Evolutionary conservation across 2,329 filamentous ascomycete species (phyloP).

Genomic region (Leptographium lundbergii): DNA sequence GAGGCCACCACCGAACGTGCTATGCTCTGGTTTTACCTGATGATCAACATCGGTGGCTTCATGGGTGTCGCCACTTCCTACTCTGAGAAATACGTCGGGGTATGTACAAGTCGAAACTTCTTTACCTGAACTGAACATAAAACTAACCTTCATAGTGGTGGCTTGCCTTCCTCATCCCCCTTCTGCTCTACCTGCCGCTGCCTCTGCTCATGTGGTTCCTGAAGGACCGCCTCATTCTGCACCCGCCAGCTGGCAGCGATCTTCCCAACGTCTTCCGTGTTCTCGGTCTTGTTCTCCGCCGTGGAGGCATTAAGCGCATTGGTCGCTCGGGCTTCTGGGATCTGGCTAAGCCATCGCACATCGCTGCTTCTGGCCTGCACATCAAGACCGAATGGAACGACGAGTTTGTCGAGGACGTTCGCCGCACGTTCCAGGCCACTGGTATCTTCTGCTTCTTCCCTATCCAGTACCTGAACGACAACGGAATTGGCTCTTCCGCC

Average conservation of each 20-base stretch:
- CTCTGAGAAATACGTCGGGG: slow-evolving; percentile 58
- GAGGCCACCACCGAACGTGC: slow-evolving; percentile 55
- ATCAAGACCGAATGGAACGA: slow-evolving; percentile 40
- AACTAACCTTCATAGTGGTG: slow-evolving; percentile 24
- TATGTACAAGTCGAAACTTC: slow-evolving; percentile 25
- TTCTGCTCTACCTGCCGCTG: slow-evolving; percentile 27
- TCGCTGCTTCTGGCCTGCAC: slow-evolving; percentile 26
- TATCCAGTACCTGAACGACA: slow-evolving; percentile 30
- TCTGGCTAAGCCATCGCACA: slow-evolving; percentile 51
- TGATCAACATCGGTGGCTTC: slow-evolving; percentile 59
- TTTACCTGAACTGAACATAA: too few relatives aligned
- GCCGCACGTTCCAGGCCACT: slow-evolving; percentile 54
- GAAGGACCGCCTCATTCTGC: slow-evolving; percentile 27
- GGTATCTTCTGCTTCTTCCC: slow-evolving; percentile 51
- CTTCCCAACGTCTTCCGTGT: slow-evolving; percentile 29
- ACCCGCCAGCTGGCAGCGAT: slow-evolving; percentile 32
- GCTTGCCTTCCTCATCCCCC: slow-evolving; percentile 54
- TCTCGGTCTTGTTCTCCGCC: slow-evolving; percentile 25
- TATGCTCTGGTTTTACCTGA: slow-evolving; percentile 52
- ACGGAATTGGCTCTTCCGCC: slow-evolving; percentile 36
- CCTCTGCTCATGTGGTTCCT: slow-evolving; percentile 29
- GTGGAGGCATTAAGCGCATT: slow-evolving; percentile 24
- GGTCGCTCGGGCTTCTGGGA: slow-evolving; percentile 48
- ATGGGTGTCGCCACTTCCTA: slow-evolving; percentile 56
- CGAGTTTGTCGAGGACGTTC: slow-evolving; percentile 31